A percentile compares a stretch with the other conserved stretches of the same genome.
Conservation (phyloP, 2,329 filamentous ascomycete genomes). For the Sporothrix luriei region DNA sequence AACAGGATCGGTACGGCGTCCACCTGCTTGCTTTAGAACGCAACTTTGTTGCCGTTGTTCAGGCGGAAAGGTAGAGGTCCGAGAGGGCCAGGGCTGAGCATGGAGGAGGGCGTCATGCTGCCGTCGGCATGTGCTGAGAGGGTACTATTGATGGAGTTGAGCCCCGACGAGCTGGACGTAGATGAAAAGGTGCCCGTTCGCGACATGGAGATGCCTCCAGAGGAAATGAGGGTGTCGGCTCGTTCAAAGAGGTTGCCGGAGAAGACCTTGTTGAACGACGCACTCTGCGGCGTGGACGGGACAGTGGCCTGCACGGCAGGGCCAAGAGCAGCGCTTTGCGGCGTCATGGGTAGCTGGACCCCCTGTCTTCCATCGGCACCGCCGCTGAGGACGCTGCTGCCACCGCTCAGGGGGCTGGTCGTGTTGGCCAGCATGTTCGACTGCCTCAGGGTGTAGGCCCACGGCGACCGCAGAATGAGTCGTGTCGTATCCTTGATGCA, state of each 20-base stretch:
- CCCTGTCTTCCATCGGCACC: constrained; percentile 29
- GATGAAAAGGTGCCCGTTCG: constrained; percentile 61
- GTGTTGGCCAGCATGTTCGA: constrained; percentile 42
- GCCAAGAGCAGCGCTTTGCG: constrained; percentile 83
- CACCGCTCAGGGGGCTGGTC: constrained; percentile 40
- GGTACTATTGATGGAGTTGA: constrained; percentile 37
- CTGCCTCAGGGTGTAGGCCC: constrained; percentile 51
- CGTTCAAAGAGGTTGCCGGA: constrained; percentile 63
- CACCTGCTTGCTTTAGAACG: constrained; percentile 34
- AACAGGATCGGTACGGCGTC: neutral
- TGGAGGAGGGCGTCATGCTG: constrained; percentile 40
- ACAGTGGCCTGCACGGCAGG: constrained; percentile 90
- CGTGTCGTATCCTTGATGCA: constrained; percentile 78
- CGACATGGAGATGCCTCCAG: constrained; percentile 61
- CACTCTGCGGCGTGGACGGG: constrained; percentile 67
- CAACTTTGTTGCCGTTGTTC: constrained; percentile 41
- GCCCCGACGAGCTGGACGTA: constrained; percentile 64
- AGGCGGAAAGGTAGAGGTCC: constrained; percentile 40
- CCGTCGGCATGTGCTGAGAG: constrained; percentile 40
- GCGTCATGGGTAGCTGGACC: constrained; percentile 72
- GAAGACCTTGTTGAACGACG: constrained; percentile 58
- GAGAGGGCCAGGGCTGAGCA: constrained; percentile 39
- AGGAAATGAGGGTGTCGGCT: constrained; percentile 60
- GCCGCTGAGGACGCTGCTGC: constrained; percentile 29
- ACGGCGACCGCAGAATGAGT: constrained; percentile 65